A percentile compares a stretch with the other conserved stretches of the same genome.
Evolutionary conservation across 1,284 basidiomycete species (phyloP).

Genomic region (Puccinia hordei): DNA sequence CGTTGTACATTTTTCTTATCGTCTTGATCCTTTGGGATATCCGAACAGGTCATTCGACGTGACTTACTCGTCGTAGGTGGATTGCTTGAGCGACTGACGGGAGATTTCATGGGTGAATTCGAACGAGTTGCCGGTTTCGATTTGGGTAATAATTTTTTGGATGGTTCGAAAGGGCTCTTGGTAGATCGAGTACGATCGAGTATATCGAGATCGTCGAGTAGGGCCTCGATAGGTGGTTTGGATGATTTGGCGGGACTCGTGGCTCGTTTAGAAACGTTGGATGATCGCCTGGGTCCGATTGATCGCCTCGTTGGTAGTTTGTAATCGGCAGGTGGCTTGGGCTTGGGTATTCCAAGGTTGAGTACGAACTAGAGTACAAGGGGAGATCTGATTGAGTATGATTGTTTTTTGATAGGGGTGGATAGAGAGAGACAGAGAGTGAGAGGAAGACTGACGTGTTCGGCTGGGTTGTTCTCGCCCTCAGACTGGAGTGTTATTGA

Average conservation of each 20-base stretch:
- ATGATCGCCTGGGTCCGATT: constrained; percentile 11
- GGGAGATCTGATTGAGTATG: background rate
- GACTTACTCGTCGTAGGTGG: background rate
- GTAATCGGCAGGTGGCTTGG: constrained; percentile 24
- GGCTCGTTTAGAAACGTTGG: constrained; percentile 5
- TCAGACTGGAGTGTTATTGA: background rate
- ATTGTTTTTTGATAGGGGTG: background rate
- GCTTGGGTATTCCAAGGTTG: constrained; percentile 34
- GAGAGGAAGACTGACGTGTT: constrained; percentile 1
- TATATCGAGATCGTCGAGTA: constrained; percentile 18
- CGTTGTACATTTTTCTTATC: background rate
- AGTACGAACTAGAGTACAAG: constrained; percentile 7
- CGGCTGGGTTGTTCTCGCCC: background rate
- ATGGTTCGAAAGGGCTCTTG: constrained; percentile 1
- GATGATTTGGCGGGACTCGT: constrained; percentile 21
- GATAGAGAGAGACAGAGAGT: background rate
- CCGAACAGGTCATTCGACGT: background rate
- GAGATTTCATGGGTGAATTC: background rate
- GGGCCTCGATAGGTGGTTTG: constrained; percentile 22
- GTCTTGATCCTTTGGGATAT: background rate
- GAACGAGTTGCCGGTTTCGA: background rate
- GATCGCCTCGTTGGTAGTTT: constrained; percentile 19
- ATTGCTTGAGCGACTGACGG: background rate
- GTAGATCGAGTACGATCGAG: constrained; percentile 23
- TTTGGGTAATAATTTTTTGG: background rate